Conservation (phyloP, 805 yeast species). For the Starmerella apis region DNA sequence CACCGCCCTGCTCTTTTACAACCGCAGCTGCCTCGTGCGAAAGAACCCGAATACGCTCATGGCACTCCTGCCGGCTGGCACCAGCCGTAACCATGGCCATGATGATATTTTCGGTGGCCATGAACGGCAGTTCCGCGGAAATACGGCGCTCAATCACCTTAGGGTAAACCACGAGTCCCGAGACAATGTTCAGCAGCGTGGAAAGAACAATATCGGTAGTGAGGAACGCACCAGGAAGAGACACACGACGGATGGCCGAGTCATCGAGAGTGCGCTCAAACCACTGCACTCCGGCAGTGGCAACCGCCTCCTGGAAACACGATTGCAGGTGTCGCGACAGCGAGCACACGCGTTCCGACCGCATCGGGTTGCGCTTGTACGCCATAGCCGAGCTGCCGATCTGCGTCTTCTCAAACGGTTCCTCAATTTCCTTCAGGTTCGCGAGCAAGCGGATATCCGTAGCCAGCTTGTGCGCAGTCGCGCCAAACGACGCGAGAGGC, state of each 20-base stretch:
- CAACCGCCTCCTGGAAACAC: constrained; percentile 82
- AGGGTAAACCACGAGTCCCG: constrained; percentile 95
- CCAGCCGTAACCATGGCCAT: constrained; percentile 99
- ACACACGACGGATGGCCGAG: constrained; percentile 93
- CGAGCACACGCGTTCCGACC: constrained; percentile 98
- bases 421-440: constrained; percentile 93
- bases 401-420: constrained; percentile 97
- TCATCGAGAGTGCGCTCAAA: constrained; percentile 98
- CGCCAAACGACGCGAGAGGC: constrained; percentile 90
- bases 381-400: constrained; percentile 99
- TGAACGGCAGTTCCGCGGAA: constrained; percentile 87
- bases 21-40: constrained; percentile 96
- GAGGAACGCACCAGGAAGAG: constrained; percentile 90
- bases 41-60: constrained; percentile 91
- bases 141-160: constrained; percentile 97
- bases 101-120: constrained; percentile 98
- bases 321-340: constrained; percentile 91
- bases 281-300: constrained; percentile 98
- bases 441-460: constrained; percentile 94
- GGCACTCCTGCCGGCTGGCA: constrained; percentile 96
- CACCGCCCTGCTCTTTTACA: constrained; percentile 97
- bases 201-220: constrained; percentile 89
- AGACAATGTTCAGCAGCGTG: constrained; percentile 81
- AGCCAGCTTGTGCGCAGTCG: constrained; percentile 94
- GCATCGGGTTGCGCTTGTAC: constrained; percentile 98